Evolutionary conservation across 345 rosid genomes (phyloP).

Genomic region (Turritis glabra): DNA sequence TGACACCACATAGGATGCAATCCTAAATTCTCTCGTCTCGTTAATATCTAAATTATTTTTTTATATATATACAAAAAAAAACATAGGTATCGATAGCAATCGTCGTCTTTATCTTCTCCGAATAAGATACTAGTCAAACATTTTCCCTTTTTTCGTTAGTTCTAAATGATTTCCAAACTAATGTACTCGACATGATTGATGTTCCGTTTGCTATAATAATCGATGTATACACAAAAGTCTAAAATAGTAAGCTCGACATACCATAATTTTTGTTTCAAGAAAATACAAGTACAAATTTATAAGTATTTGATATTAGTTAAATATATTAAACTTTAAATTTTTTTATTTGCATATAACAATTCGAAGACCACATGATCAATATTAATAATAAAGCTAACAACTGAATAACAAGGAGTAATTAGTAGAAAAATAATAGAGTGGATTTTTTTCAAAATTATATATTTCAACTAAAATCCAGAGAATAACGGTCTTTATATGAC

Average conservation of each 20-base stretch:
- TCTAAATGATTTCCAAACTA: background rate
- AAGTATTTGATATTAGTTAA: background rate
- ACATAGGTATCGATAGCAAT: background rate
- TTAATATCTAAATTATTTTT: background rate
- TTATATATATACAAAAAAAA: no score
- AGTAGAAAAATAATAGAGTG: background rate
- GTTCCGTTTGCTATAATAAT: background rate
- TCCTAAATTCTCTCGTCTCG: conserved; percentile 1
- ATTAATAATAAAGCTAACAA: no score
- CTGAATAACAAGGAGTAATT: background rate
- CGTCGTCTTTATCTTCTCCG: conserved; percentile 24
- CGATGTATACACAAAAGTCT: background rate
- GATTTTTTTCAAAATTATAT: background rate
- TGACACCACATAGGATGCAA: no score
- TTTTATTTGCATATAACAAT: no score
- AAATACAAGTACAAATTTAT: background rate
- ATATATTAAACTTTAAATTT: no score
- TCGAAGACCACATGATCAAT: no score
- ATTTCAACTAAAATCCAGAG: background rate
- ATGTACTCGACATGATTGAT: background rate
- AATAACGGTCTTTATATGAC: background rate
- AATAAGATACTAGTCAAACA: conserved; percentile 18
- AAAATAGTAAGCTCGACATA: conserved; percentile 7
- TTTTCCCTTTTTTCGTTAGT: no score
- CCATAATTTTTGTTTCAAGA: background rate